Base-by-base conservation (phyloP, 1,284 basidiomycete species). In the Bjerkandera adusta region DNA sequence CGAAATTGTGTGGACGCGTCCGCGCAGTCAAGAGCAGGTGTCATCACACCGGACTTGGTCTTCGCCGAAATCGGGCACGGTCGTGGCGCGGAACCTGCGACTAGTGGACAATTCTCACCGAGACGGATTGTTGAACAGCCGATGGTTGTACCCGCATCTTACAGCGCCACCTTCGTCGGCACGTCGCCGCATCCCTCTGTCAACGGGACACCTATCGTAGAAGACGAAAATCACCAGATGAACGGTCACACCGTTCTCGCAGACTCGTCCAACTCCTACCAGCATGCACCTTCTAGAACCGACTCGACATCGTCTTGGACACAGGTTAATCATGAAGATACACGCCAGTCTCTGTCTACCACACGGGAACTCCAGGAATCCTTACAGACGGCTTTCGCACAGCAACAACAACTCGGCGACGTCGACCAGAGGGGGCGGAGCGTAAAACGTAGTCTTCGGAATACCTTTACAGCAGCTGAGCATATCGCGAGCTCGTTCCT, bases 11-110 rank as follows among this genome's bases (percentile, higher is more conserved):
- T 75, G 33, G 77, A 80, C 25, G 59, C 65, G 20, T 57, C 65
- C 2, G 61, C 65, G 12, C 63, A 67, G 2, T 62, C 71, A 8
- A 20, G 57, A 8, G 49, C 76, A 75, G 53, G 83, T 27, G 74
- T 77, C 13, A 67, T 81, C 60, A 88, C 85, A 5, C 85, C 85
- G 13, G 86, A 89, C 57, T 69, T 87, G 39, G 73, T 84, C 50
- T 87, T 76, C 53, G 85, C 86, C 2, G 86, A 89, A 59, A 82
- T 87, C 48, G 86, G 86, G 7, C 85, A 87, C 56, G 85, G 84
- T 4, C 72, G 82, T 25, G 83, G 82, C 12, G 67, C 72, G 22
- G 71, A 55, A 30, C 47, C 56, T 43, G 22, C 35, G n/a, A 15
- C 53, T 41, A 53, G 56, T 25, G 52, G 46, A 11, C 53, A 49